Conservation (phyloP, 2,329 filamentous ascomycete genomes). For the Fusarium sp. region DNA sequence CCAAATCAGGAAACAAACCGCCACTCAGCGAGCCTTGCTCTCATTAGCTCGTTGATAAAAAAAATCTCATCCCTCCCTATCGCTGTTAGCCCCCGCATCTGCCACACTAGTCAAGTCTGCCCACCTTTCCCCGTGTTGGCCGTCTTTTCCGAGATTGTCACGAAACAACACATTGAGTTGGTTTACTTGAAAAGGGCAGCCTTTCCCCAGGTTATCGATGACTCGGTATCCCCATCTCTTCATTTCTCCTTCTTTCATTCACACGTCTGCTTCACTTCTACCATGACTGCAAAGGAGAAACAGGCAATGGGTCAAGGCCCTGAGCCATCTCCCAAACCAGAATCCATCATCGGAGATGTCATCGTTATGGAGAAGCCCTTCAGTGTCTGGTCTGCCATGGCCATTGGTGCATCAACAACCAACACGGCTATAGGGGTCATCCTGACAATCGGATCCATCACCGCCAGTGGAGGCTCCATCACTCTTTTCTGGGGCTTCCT, state of each 20-base stretch:
- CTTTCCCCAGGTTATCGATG: not conserved
- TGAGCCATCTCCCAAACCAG: not conserved
- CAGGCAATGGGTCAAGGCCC: not conserved
- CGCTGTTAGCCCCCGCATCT: not conserved
- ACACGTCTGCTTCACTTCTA: fast-evolving
- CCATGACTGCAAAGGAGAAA: not conserved
- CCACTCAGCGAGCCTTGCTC: not conserved
- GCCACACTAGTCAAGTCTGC: not conserved
- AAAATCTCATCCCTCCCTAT: not conserved
- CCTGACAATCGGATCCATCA: not conserved
- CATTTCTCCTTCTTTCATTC: not conserved
- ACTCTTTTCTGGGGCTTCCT: not conserved
- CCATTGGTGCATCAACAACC: not conserved
- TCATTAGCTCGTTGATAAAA: not conserved
- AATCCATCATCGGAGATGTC: not conserved
- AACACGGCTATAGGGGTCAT: not conserved
- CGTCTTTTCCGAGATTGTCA: not conserved
- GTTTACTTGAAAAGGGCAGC: not conserved
- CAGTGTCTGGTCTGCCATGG: not conserved
- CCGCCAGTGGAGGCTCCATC: not conserved
- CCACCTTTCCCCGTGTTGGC: not conserved
- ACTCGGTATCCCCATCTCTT: not conserved
- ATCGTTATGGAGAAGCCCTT: not conserved
- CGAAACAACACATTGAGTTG: not conserved
- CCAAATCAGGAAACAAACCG: not conserved